phyloP scores from a whole-genome alignment of 192 early-diverging fungal genomes.

The Gaertneriomyces semiglobifer region DNA sequence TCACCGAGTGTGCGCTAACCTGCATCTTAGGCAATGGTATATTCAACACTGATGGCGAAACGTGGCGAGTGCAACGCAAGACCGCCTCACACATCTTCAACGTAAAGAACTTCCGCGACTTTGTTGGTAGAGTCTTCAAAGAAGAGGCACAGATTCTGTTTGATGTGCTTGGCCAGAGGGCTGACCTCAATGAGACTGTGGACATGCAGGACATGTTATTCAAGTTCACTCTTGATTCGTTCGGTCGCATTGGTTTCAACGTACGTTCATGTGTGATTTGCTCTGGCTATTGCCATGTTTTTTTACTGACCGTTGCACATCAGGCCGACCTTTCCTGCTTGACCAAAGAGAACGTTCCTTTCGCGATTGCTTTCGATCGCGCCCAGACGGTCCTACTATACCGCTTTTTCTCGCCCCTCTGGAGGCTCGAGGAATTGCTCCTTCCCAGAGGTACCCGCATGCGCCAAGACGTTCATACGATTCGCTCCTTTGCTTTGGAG shows the following conservation, averaged over 20 bases:
- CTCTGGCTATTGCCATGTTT: too few relatives aligned
- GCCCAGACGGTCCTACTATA: slow-evolving; percentile 9
- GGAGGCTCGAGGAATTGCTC: slow-evolving; percentile 21
- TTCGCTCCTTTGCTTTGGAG: slow-evolving; percentile 25
- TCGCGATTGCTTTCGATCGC: slow-evolving; percentile 36
- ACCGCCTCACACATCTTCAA: slow-evolving; percentile 44
- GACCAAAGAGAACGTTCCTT: slow-evolving; percentile 16
- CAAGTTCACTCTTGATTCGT: slow-evolving; percentile 38
- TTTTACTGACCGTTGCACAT: too few relatives aligned
- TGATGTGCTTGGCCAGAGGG: slow-evolving; percentile 16
- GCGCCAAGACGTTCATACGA: slow-evolving; percentile 12
- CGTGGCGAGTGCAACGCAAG: slow-evolving; percentile 63
- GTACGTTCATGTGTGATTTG: slow-evolving; percentile 18
- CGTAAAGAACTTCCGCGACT: slow-evolving; percentile 39
- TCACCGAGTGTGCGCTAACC: too few relatives aligned
- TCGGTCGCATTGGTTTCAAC: slow-evolving; percentile 25
- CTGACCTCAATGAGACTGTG: slow-evolving; percentile 8
- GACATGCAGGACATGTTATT: slow-evolving; percentile 42
- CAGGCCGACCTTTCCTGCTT: slow-evolving; percentile 8
- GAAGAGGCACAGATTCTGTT: slow-evolving; percentile 28
- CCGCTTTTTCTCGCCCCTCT: slow-evolving; percentile 26
- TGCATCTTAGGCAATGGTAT: slow-evolving; percentile 45
- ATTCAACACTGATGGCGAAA: slow-evolving; percentile 67
- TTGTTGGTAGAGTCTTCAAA: slow-evolving; percentile 31
- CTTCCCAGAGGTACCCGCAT: slow-evolving; percentile 4